Evolutionary conservation across 2,329 filamentous ascomycete genomes (phyloP), one percentile per base, ranked within the genome.

Genomic region (Exophiala viscosa): DNA sequence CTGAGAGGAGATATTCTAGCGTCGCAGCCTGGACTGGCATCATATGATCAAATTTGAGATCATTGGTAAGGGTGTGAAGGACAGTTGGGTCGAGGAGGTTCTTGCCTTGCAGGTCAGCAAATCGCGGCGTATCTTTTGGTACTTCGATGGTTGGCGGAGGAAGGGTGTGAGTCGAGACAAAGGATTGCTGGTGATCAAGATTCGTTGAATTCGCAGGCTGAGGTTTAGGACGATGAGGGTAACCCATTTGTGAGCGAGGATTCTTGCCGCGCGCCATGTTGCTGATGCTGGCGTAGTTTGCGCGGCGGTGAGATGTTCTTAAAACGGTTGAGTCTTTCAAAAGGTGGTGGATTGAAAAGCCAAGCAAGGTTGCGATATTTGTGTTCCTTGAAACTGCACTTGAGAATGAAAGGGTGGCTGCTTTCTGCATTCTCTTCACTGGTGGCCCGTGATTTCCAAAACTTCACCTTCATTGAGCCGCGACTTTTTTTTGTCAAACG

Each of bases 11-110:
- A 17, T 45, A 34, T n/a, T 54, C 50, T 31, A 57, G 32, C 11
- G 54, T 57, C 5, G 54, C 54, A 18, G 45, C 50, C 35, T 54
- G 54, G 2, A 54, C 50, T 17, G 54, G 54, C 42, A 49, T 54
- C 52, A 54, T 57, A 36, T 57, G 54, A 34, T 52, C 46, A 36
- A 57, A 57, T 4, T 32, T 11, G 13, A 57, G 41, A 48, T 57
- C 54, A 41, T 57, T 3, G 31, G 54, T 57, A 6, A 57, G 45
- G 11, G 54, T 57, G 14, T 53, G 35, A 9, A 57, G 18, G 31
- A 57, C 46, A 40, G 31, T 44, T 6, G 54, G 46, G 18, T 57
- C 34, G 11, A 57, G 15, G 20, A 51, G 42, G 36, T 56, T 48
- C 28, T 53, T 44, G 23, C 32, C 46, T 8, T 39, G 44, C 6